Evolutionary conservation across 78 protist species (phyloP), one percentile per base, ranked within the genome.

Genomic region (Protostelium mycophagum): DNA sequence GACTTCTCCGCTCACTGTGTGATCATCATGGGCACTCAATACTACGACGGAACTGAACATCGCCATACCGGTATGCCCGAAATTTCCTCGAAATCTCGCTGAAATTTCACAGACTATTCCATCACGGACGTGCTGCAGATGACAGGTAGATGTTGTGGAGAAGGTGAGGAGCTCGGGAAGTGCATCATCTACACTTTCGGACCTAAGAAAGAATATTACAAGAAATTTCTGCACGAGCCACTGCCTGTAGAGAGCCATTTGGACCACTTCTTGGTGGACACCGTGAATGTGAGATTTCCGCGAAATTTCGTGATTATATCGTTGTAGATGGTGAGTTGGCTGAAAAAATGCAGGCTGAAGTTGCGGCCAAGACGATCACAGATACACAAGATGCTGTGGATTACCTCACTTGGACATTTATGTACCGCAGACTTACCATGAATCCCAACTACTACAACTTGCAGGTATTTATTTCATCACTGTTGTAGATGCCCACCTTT

Each of bases 121-220:
- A 93, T 99, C 38, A 98, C 99, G 1, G 99, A 99, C 85, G 97
- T 99, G 34, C 96, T 99, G 36, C 99, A 99, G 94, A 99, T 99
- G 99, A 98, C 97, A 94, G 99, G 99, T 34, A 95, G 99, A 23
- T 99, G 99, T n/a, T 91, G 99, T 29, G 99, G 99, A n/a, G 99
- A 98, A 89, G 99, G 91, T 89, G 99, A 99, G 87, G 91, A 89
- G 29, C 85, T 63, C 34, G 99, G 98, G 34, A 90, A 91, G 86
- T 98, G 97, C 0, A 96, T 95, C 35, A 94, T 99, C 63, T 37
- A 98, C 85, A 96, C 93, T 0, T 97, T 98, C 85, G 99, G 96
- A 73, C 93, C 96, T 29, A 98, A 98, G 94, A 98, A 98, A 94
- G 63, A 94, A 63, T 99, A 98, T 36, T 99, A 98, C 96, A 89